Evolutionary conservation across 169 alveolate species (phyloP).

Genomic region (Eimeria praecox): DNA sequence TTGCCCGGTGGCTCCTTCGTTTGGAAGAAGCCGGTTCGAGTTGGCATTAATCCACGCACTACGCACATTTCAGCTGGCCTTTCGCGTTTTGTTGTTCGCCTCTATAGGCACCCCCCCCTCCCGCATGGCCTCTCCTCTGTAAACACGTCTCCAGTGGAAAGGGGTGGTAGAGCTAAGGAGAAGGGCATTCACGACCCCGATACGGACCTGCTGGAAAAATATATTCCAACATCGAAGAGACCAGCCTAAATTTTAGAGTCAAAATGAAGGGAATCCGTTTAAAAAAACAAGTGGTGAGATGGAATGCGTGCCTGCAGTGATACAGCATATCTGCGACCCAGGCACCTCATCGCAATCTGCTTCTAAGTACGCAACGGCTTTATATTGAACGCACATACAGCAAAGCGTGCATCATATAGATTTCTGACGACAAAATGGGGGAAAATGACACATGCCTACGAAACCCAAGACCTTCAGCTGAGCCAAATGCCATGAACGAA

Average conservation of each 20-base stretch:
- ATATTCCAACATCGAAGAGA: neutral
- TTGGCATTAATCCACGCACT: neutral
- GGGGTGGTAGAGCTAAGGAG: neutral
- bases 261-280: neutral
- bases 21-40: neutral
- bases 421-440: neutral
- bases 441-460: neutral
- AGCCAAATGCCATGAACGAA: conserved; percentile 12
- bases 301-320: neutral
- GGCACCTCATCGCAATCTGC: neutral
- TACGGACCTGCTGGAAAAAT: neutral
- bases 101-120: neutral
- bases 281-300: neutral
- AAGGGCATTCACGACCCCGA: neutral
- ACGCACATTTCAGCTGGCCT: neutral
- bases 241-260: neutral
- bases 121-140: neutral
- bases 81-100: neutral
- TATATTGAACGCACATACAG: neutral
- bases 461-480: neutral
- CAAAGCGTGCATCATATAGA: neutral
- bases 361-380: conserved; percentile 4
- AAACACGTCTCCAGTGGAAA: neutral
- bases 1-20: neutral
- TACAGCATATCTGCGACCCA: conserved; percentile 19